phyloP scores from a whole-genome alignment of 1,139 yeast genomes.

The Hansenula anomala region DNA sequence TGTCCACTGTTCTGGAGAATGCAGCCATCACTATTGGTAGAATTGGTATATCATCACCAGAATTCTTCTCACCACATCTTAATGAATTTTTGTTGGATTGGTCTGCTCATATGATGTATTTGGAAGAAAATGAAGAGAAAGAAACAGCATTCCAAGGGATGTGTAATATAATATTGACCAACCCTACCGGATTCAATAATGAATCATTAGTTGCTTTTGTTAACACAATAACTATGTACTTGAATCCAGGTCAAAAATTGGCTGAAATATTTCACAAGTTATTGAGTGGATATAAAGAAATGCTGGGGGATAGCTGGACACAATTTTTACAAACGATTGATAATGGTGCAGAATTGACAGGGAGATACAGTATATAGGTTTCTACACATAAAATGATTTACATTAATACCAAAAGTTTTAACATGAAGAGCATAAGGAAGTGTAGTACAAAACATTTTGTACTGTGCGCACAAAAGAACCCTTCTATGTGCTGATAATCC shows the following conservation, averaged over 20 bases:
- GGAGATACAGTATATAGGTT: slow-evolving; percentile 8
- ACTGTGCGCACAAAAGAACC: too few species aligned
- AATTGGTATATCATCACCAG: slow-evolving; percentile 64
- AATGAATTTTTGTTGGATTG: slow-evolving; percentile 56
- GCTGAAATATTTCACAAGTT: slow-evolving; percentile 40
- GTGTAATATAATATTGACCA: slow-evolving; percentile 56
- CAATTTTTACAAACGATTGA: slow-evolving; percentile 23
- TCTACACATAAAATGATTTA: too few species aligned
- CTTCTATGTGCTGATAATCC: too few species aligned
- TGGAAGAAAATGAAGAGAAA: slow-evolving; percentile 76
- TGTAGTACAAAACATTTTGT: background rate
- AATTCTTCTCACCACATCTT: slow-evolving; percentile 52
- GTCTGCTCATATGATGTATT: slow-evolving; percentile 60
- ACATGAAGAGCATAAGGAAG: background rate
- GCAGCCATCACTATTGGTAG: slow-evolving; percentile 94
- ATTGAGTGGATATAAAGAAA: slow-evolving; percentile 39
- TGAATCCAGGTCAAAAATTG: slow-evolving; percentile 44
- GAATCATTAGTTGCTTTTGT: slow-evolving; percentile 52
- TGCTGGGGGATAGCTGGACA: slow-evolving; percentile 41
- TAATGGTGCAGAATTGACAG: slow-evolving; percentile 13
- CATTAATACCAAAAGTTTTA: too few species aligned
- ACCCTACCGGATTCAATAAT: slow-evolving; percentile 62
- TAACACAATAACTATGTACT: slow-evolving; percentile 60
- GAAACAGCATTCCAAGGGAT: slow-evolving; percentile 77
- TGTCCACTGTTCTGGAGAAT: slow-evolving; percentile 72